A percentile compares a stretch with the other conserved stretches of the same genome.
phyloP scores from a whole-genome alignment of 2,329 filamentous ascomycete genomes.

The Metarhizium sp. region DNA sequence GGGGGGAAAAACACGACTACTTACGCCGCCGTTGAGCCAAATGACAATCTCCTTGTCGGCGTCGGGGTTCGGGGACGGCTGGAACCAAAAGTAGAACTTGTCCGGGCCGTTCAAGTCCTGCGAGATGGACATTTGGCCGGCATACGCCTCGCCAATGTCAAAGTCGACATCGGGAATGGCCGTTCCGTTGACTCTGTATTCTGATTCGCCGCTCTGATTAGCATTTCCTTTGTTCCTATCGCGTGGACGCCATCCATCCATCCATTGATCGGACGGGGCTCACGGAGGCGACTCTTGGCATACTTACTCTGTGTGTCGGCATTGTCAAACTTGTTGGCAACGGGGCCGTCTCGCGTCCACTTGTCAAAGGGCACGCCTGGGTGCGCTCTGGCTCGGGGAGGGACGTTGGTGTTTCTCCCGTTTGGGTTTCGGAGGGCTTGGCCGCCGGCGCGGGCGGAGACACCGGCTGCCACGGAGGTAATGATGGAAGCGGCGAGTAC shows the following conservation, averaged over 20 bases:
- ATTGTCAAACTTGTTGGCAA: constrained; percentile 3
- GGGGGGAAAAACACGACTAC: constrained; percentile 3
- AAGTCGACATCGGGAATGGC: constrained; percentile 55
- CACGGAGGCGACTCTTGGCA: not conserved
- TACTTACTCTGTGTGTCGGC: constrained; percentile 7
- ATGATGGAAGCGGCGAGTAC: not conserved
- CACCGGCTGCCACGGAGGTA: not conserved
- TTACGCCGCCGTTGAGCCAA: constrained; percentile 47
- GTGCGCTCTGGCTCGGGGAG: not conserved
- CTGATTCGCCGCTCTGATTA: constrained; percentile 15
- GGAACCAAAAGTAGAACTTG: constrained; percentile 44
- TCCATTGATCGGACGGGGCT: not conserved
- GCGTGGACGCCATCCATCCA: not conserved
- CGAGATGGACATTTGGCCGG: constrained; percentile 44
- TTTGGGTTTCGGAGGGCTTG: not conserved
- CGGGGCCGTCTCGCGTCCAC: constrained; percentile 3
- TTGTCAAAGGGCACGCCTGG: constrained; percentile 1
- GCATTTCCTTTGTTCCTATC: not conserved
- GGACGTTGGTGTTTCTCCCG: not conserved
- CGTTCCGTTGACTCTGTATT: constrained; percentile 50
- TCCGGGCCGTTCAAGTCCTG: constrained; percentile 27
- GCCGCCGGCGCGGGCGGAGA: not conserved
- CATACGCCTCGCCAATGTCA: constrained; percentile 51
- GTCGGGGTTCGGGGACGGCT: constrained; percentile 33
- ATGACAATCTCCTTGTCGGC: constrained; percentile 51